Conservation (phyloP, 176 grass and related monocot genomes). For the Chloris gayana region DNA sequence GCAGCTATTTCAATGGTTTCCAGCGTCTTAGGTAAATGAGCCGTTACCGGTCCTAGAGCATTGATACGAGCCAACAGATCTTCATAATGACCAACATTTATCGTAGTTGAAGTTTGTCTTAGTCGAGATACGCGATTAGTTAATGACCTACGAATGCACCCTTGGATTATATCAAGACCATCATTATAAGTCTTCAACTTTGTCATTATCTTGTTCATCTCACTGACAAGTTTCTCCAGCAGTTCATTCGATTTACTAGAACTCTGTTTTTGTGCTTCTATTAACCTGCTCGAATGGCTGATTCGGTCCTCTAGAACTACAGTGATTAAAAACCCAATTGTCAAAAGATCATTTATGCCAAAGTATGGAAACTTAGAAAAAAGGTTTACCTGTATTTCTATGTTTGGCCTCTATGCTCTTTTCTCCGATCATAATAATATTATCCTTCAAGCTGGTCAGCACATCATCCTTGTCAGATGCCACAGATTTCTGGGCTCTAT, state of each 20-base stretch:
- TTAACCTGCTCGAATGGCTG: not conserved
- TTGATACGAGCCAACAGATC: constrained; percentile 6
- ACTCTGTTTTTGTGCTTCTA: not conserved
- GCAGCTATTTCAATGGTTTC: not conserved
- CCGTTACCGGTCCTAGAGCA: not conserved
- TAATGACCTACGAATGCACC: constrained; percentile 16
- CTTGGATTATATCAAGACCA: constrained; percentile 10
- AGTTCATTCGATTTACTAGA: not conserved
- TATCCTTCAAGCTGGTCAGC: not conserved
- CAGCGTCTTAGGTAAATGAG: not conserved
- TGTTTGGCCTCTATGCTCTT: not conserved
- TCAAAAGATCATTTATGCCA: not conserved
- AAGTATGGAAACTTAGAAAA: not conserved
- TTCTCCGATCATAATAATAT: not conserved
- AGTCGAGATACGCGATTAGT: not conserved
- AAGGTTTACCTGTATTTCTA: not conserved
- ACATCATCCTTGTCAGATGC: not conserved
- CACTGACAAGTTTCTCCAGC: not conserved
- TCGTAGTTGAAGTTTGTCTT: not conserved
- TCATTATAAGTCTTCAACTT: not conserved
- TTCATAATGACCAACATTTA: constrained; percentile 19
- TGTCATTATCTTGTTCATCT: constrained; percentile 1
- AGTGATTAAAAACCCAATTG: not conserved
- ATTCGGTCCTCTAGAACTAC: constrained; percentile 12
- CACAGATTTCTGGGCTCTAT: not conserved